Evolutionary conservation across 176 grass and related monocot genomes (phyloP).

Genomic region (Secale cereale): DNA sequence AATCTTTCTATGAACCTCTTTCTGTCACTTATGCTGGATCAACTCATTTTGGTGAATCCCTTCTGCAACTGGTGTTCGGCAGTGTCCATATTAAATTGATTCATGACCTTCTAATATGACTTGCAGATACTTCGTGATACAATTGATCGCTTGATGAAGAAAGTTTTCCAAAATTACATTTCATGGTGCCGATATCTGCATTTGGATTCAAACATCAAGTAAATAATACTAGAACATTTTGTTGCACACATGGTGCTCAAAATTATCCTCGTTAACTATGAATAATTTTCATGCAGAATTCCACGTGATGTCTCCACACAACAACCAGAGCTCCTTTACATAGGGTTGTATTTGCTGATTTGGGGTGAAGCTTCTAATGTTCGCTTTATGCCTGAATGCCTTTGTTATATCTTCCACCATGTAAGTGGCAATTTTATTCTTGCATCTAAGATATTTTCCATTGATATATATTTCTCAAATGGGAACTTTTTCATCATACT

Average conservation of each 20-base stretch:
- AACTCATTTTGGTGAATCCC: background rate
- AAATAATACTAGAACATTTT: conserved; percentile 21
- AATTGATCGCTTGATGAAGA: conserved; percentile 37
- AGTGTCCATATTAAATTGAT: background rate
- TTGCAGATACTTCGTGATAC: conserved; percentile 53
- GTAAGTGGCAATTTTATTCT: conserved; percentile 49
- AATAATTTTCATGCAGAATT: conserved; percentile 26
- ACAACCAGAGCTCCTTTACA: conserved; percentile 76
- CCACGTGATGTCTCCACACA: conserved; percentile 31
- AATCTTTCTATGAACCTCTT: conserved; percentile 8
- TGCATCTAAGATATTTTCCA: conserved; percentile 14
- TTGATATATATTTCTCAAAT: background rate
- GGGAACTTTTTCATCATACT: background rate
- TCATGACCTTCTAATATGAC: conserved; percentile 9
- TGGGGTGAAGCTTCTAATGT: conserved; percentile 99
- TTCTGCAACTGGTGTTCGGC: conserved; percentile 8
- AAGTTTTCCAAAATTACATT: conserved; percentile 77
- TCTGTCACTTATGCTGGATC: conserved; percentile 6
- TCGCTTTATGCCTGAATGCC: conserved; percentile 96
- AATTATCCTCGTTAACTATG: background rate
- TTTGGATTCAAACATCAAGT: conserved; percentile 48
- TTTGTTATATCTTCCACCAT: conserved; percentile 95
- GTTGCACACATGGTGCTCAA: background rate
- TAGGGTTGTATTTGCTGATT: conserved; percentile 91
- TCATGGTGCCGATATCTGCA: conserved; percentile 92